Percentiles rank a stretch among this genome's conserved stretches.
phyloP scores from a whole-genome alignment of 805 yeast species.

The Starmera dryadoides region DNA sequence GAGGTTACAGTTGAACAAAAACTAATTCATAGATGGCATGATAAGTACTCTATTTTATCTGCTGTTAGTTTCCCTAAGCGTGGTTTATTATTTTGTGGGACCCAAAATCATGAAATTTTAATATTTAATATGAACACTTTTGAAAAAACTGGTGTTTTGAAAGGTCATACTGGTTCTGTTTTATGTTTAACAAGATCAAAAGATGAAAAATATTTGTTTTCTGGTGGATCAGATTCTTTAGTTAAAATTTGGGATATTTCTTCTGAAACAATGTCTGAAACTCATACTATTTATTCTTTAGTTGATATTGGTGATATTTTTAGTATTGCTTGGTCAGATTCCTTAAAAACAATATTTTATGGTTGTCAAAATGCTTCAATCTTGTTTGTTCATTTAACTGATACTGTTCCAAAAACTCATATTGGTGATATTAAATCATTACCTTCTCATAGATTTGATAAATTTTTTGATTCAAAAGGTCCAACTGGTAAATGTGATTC shows the following conservation, averaged over 20 bases:
- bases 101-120: slow-evolving; percentile 75
- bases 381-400: slow-evolving; percentile 50
- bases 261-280: slow-evolving; percentile 28
- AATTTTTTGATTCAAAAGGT: slow-evolving; percentile 85
- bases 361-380: slow-evolving; percentile 93
- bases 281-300: slow-evolving; percentile 74
- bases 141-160: slow-evolving; percentile 42
- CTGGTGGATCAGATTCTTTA: slow-evolving; percentile 87
- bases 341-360: slow-evolving; percentile 55
- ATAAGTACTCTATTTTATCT: slow-evolving; percentile 65
- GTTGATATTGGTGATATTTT: slow-evolving; percentile 93
- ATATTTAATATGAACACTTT: slow-evolving; percentile 64
- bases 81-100: slow-evolving; percentile 74
- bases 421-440: slow-evolving; percentile 27
- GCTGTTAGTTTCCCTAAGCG: slow-evolving; percentile 53
- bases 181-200: slow-evolving; percentile 53
- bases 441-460: slow-evolving; percentile 68
- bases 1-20: slow-evolving; percentile 3
- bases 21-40: slow-evolving; percentile 70
- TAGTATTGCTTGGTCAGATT: slow-evolving; percentile 64
- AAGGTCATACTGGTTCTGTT: slow-evolving; percentile 70
- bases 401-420: slow-evolving; percentile 15
- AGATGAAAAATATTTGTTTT: slow-evolving; percentile 54
- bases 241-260: slow-evolving; percentile 78
- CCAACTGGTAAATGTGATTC: slow-evolving; percentile 53